Percentiles rank a stretch among this genome's conserved stretches.
Evolutionary conservation across 768 basidiomycete species (phyloP).

Genomic region (Leucogyrophana mollusca): DNA sequence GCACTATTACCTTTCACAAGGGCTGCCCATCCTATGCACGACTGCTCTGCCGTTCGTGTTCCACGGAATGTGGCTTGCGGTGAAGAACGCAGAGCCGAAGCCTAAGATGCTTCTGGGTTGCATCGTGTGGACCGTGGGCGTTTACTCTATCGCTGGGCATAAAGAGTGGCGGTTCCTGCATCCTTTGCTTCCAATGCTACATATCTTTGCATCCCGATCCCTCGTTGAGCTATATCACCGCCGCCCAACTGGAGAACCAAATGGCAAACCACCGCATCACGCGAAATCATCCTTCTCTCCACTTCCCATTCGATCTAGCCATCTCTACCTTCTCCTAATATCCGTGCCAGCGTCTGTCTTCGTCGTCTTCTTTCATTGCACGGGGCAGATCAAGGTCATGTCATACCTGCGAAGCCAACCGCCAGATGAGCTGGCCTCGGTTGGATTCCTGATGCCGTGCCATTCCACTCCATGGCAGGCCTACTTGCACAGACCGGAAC

Average conservation of each 20-base stretch:
- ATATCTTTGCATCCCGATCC: conserved; percentile 75
- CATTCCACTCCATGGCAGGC: conserved; percentile 95
- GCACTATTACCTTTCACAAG: conserved; percentile 91
- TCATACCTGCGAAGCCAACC: conserved; percentile 61
- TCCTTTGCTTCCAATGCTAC: conserved; percentile 81
- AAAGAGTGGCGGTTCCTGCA: conserved; percentile 99
- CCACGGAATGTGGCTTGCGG: conserved; percentile 51
- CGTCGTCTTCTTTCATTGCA: conserved; percentile 71
- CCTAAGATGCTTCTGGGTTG: conserved; percentile 46
- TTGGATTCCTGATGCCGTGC: conserved; percentile 93
- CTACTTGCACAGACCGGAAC: conserved; percentile 71
- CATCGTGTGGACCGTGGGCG: conserved; percentile 57
- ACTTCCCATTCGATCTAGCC: conserved; percentile 31
- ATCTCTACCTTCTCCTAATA: conserved; percentile 47
- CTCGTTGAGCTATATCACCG: conserved; percentile 48
- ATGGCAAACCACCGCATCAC: background rate
- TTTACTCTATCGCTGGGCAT: conserved; percentile 84
- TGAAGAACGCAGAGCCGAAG: conserved; percentile 19
- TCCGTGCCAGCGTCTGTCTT: conserved; percentile 67
- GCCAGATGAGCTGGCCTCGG: conserved; percentile 45
- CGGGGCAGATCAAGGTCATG: conserved; percentile 77
- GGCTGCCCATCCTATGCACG: conserved; percentile 76
- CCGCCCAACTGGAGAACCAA: background rate
- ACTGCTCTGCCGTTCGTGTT: conserved; percentile 71
- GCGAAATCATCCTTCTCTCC: too few species aligned